Conservation (phyloP, 2,329 filamentous ascomycete genomes). For the Cytospora leucostoma region DNA sequence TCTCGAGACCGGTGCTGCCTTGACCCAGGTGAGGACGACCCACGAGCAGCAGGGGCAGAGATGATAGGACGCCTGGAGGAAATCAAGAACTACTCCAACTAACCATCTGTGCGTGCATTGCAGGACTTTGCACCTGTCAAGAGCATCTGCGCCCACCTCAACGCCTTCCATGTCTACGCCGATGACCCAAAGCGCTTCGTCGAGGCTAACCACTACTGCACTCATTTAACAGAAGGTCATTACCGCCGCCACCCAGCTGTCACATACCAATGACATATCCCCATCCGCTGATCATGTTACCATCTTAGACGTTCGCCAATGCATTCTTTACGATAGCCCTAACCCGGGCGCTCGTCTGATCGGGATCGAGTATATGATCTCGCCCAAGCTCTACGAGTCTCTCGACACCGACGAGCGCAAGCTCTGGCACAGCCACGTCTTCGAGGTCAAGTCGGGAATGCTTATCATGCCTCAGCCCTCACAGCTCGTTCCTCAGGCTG, state of each 20-base stretch:
- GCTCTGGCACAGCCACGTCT: slow-evolving; percentile 77
- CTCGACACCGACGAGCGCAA: slow-evolving; percentile 68
- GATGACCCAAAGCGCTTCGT: slow-evolving; percentile 68
- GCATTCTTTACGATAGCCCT: slow-evolving; percentile 78
- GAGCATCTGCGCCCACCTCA: slow-evolving; percentile 78
- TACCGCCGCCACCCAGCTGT: not conserved
- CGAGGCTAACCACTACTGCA: slow-evolving; percentile 84
- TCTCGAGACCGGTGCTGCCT: slow-evolving; percentile 62
- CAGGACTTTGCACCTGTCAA: slow-evolving; percentile 71
- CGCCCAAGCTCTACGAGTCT: slow-evolving; percentile 64
- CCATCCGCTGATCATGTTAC: not conserved
- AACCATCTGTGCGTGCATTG: slow-evolving; percentile 1
- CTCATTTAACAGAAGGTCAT: slow-evolving; percentile 66
- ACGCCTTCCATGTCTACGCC: slow-evolving; percentile 86
- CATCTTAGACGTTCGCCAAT: slow-evolving; percentile 71
- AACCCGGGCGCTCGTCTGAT: slow-evolving; percentile 70
- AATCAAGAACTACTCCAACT: not conserved
- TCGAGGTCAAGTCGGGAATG: slow-evolving; percentile 78
- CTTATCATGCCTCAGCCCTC: slow-evolving; percentile 71
- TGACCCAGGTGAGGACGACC: slow-evolving; percentile 51
- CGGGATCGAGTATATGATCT: slow-evolving; percentile 87
- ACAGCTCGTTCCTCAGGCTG: slow-evolving; percentile 52
- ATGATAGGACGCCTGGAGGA: not conserved
- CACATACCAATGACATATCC: not conserved
- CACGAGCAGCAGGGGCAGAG: too few species aligned